phyloP scores from a whole-genome alignment of 1,284 basidiomycete species.

The Ceratobasidium sp. region DNA sequence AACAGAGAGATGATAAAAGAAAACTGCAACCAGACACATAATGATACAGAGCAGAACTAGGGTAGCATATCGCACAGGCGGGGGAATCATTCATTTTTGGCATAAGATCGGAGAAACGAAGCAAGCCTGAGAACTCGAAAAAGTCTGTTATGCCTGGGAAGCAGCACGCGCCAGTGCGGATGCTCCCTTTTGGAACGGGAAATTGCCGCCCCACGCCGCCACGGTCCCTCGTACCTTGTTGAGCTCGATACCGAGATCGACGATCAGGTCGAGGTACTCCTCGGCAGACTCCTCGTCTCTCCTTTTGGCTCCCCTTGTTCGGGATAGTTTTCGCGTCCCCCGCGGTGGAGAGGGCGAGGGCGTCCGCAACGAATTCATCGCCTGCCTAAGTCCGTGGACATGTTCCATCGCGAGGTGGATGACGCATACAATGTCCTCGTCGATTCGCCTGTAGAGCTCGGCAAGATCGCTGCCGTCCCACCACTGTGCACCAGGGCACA shows the following conservation, averaged over 20 bases:
- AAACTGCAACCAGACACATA: constrained; percentile 29
- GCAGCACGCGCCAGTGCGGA: constrained; percentile 27
- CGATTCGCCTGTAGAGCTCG: constrained; percentile 41
- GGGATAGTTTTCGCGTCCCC: constrained; percentile 32
- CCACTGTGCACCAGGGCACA: constrained; percentile 40
- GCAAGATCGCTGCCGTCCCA: constrained; percentile 43
- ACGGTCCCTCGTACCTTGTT: constrained; percentile 30
- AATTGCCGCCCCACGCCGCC: constrained; percentile 35
- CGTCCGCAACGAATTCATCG: constrained; percentile 34
- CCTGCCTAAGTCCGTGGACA: constrained; percentile 36
- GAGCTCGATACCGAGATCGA: constrained; percentile 36
- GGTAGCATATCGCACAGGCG: constrained; percentile 16
- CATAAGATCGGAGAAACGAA: constrained; percentile 7
- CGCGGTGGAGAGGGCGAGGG: constrained; percentile 38
- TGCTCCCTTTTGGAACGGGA: constrained; percentile 36
- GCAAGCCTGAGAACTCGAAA: constrained; percentile 15
- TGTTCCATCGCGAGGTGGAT: constrained; percentile 38
- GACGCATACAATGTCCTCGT: constrained; percentile 45
- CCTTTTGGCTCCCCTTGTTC: constrained; percentile 17
- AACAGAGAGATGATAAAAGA: constrained; percentile 14
- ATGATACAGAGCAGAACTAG: constrained; percentile 38
- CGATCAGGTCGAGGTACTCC: constrained; percentile 40
- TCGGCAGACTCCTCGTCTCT: constrained; percentile 32
- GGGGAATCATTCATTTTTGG: constrained; percentile 12
- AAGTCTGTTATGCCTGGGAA: constrained; percentile 27